phyloP scores from a whole-genome alignment of 345 rosid genomes.

The Rhizophora apiculata region DNA sequence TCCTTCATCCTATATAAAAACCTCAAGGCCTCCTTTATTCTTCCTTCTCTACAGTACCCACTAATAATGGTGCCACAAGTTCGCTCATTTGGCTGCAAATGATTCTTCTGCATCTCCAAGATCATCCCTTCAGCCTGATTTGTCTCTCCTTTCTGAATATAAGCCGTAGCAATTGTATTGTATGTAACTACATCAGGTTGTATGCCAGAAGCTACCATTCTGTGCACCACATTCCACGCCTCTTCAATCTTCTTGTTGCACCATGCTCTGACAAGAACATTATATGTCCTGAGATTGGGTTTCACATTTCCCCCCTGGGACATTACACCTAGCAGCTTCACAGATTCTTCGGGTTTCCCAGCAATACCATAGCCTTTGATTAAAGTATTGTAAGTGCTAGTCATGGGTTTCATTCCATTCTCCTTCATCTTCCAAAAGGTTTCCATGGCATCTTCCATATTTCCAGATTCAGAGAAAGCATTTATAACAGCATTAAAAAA shows the following conservation, averaged over 20 bases:
- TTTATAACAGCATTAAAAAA: no score
- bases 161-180: constrained; percentile 57
- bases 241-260: constrained; percentile 52
- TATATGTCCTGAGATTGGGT: constrained; percentile 58
- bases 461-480: no score
- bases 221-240: constrained; percentile 52
- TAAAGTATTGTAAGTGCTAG: no score
- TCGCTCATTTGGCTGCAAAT: constrained; percentile 48
- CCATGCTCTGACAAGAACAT: constrained; percentile 61
- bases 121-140: constrained; percentile 41
- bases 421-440: no score
- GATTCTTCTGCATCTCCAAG: constrained; percentile 40
- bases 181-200: constrained; percentile 34
- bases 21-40: constrained; percentile 49
- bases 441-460: no score
- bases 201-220: constrained; percentile 37
- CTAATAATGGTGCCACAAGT: constrained; percentile 55
- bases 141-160: constrained; percentile 52
- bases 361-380: no score
- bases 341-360: no score
- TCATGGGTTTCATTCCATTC: no score
- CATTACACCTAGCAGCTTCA: constrained; percentile 42
- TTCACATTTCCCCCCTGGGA: constrained; percentile 33
- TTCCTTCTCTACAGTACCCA: constrained; percentile 58
- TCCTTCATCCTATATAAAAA: constrained; percentile 19